Evolutionary conservation across 352 stramenopile species (phyloP).

Genomic region (Pythium rishiriense): DNA sequence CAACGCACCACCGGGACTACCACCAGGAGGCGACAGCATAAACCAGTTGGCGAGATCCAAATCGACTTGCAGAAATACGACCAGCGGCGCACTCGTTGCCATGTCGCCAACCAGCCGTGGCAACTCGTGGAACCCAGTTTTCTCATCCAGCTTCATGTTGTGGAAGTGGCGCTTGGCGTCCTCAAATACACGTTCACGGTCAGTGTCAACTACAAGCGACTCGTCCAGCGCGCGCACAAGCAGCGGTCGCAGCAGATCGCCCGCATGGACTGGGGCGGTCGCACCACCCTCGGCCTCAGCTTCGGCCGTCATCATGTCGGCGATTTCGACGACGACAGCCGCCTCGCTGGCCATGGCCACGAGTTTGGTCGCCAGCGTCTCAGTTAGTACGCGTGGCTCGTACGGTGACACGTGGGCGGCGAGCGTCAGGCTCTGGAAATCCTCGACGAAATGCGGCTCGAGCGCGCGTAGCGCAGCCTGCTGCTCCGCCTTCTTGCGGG

Average conservation of each 20-base stretch:
- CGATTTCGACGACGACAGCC: conserved; percentile 28
- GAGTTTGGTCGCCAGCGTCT: conserved; percentile 13
- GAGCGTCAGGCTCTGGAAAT: conserved; percentile 17
- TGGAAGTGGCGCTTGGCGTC: conserved; percentile 22
- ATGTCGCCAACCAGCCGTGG: neutral
- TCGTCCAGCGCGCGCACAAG: conserved; percentile 26
- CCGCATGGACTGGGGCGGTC: neutral
- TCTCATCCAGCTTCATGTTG: conserved; percentile 39
- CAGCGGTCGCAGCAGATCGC: conserved; percentile 14
- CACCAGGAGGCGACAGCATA: conserved; percentile 29
- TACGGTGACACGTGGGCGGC: conserved; percentile 20
- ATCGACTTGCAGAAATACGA: conserved; percentile 63
- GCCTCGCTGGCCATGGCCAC: conserved; percentile 25
- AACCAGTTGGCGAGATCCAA: conserved; percentile 76
- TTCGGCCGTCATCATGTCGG: conserved; percentile 10
- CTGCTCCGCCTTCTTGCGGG: conserved; percentile 16
- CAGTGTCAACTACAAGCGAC: conserved; percentile 12
- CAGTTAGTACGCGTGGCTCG: conserved; percentile 2
- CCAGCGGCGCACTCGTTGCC: conserved; percentile 8
- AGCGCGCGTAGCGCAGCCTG: conserved; percentile 11
- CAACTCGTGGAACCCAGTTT: conserved; percentile 32
- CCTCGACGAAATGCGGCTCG: conserved; percentile 23
- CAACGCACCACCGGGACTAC: conserved; percentile 5
- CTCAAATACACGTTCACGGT: conserved; percentile 22
- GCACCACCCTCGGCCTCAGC: neutral